Percentiles rank a stretch among this genome's conserved stretches.
These are phyloP conservation scores for Camellia lanceoleosa DNA, from an alignment of 148 eudicot species.

Conservation along the genomic window DNA sequence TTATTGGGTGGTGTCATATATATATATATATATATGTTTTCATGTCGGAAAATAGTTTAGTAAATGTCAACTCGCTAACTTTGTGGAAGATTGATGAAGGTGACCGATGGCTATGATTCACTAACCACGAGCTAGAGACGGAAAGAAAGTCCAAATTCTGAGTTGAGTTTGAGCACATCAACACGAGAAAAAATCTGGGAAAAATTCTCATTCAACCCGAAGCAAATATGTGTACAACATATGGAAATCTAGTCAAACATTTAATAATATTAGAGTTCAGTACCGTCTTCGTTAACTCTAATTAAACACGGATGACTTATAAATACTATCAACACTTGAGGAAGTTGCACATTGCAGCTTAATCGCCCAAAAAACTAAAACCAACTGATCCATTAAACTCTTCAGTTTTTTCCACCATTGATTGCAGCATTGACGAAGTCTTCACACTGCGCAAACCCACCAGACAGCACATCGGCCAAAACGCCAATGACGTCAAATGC, in stretches of 20 bases:
- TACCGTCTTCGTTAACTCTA: slow-evolving; percentile 3
- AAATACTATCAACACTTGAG: background rate
- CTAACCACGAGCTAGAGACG: too few relatives aligned
- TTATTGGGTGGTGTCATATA: too few relatives aligned
- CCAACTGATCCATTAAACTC: background rate
- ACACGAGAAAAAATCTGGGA: background rate
- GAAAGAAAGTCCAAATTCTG: too few relatives aligned
- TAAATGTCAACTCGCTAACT: too few relatives aligned
- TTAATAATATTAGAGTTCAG: background rate
- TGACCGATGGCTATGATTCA: too few relatives aligned
- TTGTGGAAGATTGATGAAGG: too few relatives aligned
- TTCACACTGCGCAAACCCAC: slow-evolving; percentile 66
- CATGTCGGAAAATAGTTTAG: too few relatives aligned
- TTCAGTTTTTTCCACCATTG: slow-evolving; percentile 57
- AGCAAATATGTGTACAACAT: slow-evolving; percentile 13
- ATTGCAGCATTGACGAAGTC: slow-evolving; percentile 83
- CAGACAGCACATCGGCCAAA: slow-evolving; percentile 68
- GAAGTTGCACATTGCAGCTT: background rate
- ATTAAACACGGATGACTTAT: background rate
- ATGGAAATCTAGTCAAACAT: background rate
- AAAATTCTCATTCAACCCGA: background rate
- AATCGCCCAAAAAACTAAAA: background rate
- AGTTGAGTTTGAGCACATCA: background rate
- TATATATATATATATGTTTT: too few relatives aligned
- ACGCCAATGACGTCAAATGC: slow-evolving; percentile 86